Conservation (phyloP, 768 basidiomycete genomes). For the Tulasnella sp. region DNA sequence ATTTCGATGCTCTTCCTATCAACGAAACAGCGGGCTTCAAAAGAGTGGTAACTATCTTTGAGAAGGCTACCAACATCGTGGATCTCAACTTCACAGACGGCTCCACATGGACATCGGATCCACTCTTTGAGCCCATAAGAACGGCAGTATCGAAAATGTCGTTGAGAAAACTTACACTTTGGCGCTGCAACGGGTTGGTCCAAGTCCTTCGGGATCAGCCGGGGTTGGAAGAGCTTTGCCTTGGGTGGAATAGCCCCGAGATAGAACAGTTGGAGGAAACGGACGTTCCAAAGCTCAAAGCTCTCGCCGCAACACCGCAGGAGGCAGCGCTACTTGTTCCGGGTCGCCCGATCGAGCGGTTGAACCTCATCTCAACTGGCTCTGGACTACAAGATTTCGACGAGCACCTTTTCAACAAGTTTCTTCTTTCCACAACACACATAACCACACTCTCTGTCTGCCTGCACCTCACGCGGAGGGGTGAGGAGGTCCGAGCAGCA, state of each 20-base stretch:
- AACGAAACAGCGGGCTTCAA: background rate
- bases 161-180: background rate
- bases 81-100: background rate
- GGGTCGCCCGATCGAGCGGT: background rate
- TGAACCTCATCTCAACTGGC: background rate
- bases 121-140: background rate
- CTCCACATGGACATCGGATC: background rate
- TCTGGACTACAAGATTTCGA: background rate
- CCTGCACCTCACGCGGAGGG: background rate
- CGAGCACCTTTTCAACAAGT: background rate
- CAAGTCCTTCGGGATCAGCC: background rate
- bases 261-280: background rate
- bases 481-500: background rate
- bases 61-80: background rate
- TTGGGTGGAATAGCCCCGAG: background rate
- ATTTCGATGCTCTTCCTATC: background rate
- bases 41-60: background rate
- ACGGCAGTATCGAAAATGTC: background rate
- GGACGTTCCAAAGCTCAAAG: background rate
- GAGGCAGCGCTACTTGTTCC: background rate
- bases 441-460: background rate
- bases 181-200: background rate
- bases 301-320: background rate
- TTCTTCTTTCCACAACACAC: background rate
- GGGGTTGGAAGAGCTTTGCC: background rate